Base-by-base conservation (phyloP, 257 asterid species). In the Solanum bukasovii region DNA sequence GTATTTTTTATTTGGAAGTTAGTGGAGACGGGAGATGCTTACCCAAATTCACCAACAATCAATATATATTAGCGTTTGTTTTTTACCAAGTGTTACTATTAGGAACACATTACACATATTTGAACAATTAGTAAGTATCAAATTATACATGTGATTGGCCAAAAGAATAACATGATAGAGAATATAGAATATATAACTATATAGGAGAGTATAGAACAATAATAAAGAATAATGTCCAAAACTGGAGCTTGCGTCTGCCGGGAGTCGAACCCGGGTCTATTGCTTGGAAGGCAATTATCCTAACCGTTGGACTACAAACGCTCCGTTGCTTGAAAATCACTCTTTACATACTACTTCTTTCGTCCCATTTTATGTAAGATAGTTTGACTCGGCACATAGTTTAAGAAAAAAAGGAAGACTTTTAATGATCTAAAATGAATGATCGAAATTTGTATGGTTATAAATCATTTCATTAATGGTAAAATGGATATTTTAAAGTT, bases 241-340 rank as follows among this genome's bases (percentile, higher is more conserved):
- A 38, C 7, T 8, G 42, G 42, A 2, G 8, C 1, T 5, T 93
- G 96, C 95, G 96, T 94, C 70, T 94, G 96, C 96, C 95, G 96
- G 94, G 96, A 93, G 98, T 97, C 98, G 98, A 97, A 96, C 99
- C 99, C 98, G 98, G 98, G 96, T 96, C 99, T 97, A 95, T 96
- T 95, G 99, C 99, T 96, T 97, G 98, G 98, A 97, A 92, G 97
- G 98, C 98, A 96, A 97, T 96, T 97, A 97, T 97, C 99, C 98
- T 95, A 74, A 74, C 49, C 82, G 82, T 74, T 74, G 82, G 82
- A 74, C 82, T 74, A 74, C 82, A 74, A 5, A 74, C 82, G 82
- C 52, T 4, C 44, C 44, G 3, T 10, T 44, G 23, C 1, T 49
- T 49, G 7, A 49, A 14, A 5, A 49, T 0, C 5, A 14, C 21